A percentile compares a stretch with the other conserved stretches of the same genome.
Conservation (phyloP, 208 protist genomes). For the Histomonas meleagridis region DNA sequence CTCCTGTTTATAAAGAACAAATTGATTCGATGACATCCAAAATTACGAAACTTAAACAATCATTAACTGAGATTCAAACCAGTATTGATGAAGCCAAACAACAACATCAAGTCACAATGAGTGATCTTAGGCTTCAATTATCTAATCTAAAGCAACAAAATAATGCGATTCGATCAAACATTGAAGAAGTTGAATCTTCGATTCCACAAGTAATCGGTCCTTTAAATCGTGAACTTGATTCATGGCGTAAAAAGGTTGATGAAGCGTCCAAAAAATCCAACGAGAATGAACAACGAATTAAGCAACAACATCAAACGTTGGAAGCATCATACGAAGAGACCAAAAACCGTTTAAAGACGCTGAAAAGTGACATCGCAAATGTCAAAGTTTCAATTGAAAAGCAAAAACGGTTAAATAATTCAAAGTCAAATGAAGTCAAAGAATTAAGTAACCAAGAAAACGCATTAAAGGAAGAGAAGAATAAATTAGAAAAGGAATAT, state of each 20-base stretch:
- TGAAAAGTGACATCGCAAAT: background rate
- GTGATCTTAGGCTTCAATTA: background rate
- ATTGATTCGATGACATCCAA: background rate
- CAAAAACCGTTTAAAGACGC: background rate
- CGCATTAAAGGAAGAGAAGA: no score
- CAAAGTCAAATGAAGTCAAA: background rate
- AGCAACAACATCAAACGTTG: background rate
- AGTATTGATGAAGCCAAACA: background rate
- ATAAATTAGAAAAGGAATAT: no score
- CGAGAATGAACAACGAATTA: conserved; percentile 16
- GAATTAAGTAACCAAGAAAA: background rate
- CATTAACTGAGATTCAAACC: background rate
- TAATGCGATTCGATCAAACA: background rate
- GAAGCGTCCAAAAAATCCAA: background rate
- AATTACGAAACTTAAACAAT: background rate
- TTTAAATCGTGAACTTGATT: background rate
- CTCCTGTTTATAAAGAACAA: background rate
- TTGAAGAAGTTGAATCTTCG: conserved; percentile 10
- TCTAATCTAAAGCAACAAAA: background rate
- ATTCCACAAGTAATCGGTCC: background rate
- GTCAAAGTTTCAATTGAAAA: background rate
- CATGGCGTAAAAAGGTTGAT: conserved; percentile 4
- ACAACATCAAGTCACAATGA: background rate
- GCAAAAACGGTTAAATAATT: background rate
- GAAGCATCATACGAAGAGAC: background rate